Conservation (phyloP, 2,329 filamentous ascomycete species). For the Aspergillus sp. region DNA sequence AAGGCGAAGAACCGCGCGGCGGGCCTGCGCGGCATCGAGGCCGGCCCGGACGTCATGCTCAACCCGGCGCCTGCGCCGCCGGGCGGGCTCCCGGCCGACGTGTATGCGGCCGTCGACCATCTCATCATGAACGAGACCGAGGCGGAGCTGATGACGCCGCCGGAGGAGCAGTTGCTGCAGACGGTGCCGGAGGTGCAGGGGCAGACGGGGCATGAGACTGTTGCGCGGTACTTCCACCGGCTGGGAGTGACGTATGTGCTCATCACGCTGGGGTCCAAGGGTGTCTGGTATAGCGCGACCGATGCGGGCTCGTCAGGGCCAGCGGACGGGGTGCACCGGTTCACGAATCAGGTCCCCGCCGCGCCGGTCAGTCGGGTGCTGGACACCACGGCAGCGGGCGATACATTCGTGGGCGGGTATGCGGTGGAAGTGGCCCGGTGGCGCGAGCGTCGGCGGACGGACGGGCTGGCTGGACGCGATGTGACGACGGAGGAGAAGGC, state of each 20-base stretch:
- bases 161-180: slow-evolving; percentile 30
- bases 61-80: slow-evolving; percentile 89
- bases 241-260: slow-evolving; percentile 74
- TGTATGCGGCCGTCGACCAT: slow-evolving; percentile 68
- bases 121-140: slow-evolving; percentile 91
- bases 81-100: slow-evolving; percentile 61
- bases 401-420: slow-evolving; percentile 90
- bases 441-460: slow-evolving; percentile 39
- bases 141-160: slow-evolving; percentile 67
- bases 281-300: slow-evolving; percentile 65
- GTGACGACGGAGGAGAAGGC: slow-evolving; percentile 32
- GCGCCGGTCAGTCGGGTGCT: slow-evolving; percentile 70
- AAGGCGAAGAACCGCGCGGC: slow-evolving; percentile 45
- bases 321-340: slow-evolving; percentile 26
- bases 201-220: slow-evolving; percentile 51
- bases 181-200: slow-evolving; percentile 31
- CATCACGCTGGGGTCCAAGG: slow-evolving; percentile 78
- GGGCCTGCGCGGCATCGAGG: slow-evolving; percentile 31
- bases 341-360: slow-evolving; percentile 52
- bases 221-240: slow-evolving; percentile 61
- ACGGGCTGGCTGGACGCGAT: slow-evolving; percentile 52
- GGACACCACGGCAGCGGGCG: slow-evolving; percentile 90
- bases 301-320: slow-evolving; percentile 37
- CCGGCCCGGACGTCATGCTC: slow-evolving; percentile 64
- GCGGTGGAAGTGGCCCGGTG: slow-evolving; percentile 66